Conservation (phyloP, 2,329 filamentous ascomycete species). For the Rhexocercosporidium sp. region DNA sequence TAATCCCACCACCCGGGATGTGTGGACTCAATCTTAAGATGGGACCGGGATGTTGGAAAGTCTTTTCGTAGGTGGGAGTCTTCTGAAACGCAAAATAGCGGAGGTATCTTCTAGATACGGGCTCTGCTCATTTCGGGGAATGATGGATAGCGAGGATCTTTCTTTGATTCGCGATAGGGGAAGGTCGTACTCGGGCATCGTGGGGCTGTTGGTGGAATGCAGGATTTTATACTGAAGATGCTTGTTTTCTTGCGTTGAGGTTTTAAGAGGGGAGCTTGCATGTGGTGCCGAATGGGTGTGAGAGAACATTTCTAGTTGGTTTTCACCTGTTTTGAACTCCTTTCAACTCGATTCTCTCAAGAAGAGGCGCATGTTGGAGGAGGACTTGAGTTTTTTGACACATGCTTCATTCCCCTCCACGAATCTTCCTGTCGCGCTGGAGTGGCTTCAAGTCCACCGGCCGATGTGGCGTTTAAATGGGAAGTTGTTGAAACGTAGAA, state of each 20-base stretch:
- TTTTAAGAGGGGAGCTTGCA: background rate
- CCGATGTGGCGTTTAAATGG: background rate
- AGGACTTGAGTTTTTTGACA: too few species aligned
- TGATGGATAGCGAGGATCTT: background rate
- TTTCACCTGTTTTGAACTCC: background rate
- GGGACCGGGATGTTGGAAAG: too few species aligned
- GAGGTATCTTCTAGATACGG: background rate
- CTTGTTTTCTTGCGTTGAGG: background rate
- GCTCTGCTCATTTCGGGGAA: slow-evolving; percentile 20
- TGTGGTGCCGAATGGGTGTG: background rate
- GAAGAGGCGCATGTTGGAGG: background rate
- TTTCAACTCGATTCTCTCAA: background rate
- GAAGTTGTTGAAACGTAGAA: slow-evolving; percentile 5
- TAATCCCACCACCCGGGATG: background rate
- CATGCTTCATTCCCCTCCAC: background rate
- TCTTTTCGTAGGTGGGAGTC: background rate
- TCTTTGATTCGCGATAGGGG: background rate
- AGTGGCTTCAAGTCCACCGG: background rate
- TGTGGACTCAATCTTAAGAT: slow-evolving; percentile 3
- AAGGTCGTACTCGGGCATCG: slow-evolving; percentile 1
- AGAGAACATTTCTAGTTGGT: background rate
- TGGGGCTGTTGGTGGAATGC: slow-evolving; percentile 16
- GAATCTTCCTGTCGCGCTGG: background rate
- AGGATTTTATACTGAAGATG: background rate
- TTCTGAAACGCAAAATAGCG: slow-evolving; percentile 15